A percentile compares a stretch with the other conserved stretches of the same genome.
phyloP scores from a whole-genome alignment of 257 asterid species.

The Solanum chilense region DNA sequence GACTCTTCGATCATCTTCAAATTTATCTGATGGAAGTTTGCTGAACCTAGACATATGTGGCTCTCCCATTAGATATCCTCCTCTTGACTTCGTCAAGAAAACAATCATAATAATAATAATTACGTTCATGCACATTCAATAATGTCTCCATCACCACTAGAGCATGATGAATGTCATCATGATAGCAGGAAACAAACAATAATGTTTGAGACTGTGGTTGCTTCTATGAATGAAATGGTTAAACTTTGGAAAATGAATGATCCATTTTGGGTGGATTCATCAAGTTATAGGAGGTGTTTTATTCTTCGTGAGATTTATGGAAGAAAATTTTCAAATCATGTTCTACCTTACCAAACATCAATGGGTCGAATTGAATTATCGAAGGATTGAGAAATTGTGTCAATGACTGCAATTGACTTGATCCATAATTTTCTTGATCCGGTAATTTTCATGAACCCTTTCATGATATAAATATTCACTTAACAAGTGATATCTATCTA shows the following conservation, averaged over 20 bases:
- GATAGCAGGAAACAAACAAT: conserved; percentile 18
- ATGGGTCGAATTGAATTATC: conserved; percentile 55
- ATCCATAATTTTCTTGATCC: conserved; percentile 46
- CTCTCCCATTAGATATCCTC: conserved; percentile 3
- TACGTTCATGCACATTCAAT: not conserved
- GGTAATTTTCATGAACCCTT: conserved; percentile 13
- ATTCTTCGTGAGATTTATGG: conserved; percentile 41
- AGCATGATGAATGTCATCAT: not conserved
- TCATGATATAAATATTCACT: not conserved
- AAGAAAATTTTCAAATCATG: conserved; percentile 32
- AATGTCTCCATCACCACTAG: not conserved
- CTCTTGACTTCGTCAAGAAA: not conserved
- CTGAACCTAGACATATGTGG: conserved; percentile 7
- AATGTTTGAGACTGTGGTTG: conserved; percentile 23
- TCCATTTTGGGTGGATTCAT: conserved; percentile 45
- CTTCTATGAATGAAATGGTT: conserved; percentile 45
- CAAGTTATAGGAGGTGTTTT: conserved; percentile 21
- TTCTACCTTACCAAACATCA: conserved; percentile 14
- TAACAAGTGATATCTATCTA: not conserved
- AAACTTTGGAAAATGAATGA: conserved; percentile 41
- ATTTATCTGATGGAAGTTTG: not conserved
- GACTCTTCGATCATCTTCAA: not conserved
- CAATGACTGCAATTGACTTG: conserved; percentile 37
- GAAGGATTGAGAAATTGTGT: conserved; percentile 43
- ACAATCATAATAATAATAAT: not conserved